Evolutionary conservation across 176 grass and related monocot genomes (phyloP).

Genomic region (Themeda triandra): DNA sequence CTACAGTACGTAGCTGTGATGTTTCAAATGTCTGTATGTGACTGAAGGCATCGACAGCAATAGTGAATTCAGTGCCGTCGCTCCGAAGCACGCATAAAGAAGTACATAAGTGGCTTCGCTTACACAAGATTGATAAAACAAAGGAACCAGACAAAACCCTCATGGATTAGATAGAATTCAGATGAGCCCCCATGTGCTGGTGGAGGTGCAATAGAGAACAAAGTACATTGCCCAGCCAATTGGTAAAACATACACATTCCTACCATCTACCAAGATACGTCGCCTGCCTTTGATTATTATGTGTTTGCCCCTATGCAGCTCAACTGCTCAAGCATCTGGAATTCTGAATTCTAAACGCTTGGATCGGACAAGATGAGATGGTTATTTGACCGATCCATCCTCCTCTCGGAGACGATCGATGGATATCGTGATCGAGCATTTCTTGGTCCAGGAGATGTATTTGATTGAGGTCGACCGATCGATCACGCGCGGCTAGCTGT

Average conservation of each 20-base stretch:
- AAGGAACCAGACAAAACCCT: background rate
- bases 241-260: background rate
- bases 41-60: background rate
- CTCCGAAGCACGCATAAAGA: background rate
- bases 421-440: background rate
- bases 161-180: background rate
- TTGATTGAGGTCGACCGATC: background rate
- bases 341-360: background rate
- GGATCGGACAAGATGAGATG: background rate
- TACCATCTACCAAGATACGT: background rate
- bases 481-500: background rate
- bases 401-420: conserved; percentile 8
- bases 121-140: background rate
- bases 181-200: background rate
- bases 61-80: background rate
- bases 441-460: conserved; percentile 1
- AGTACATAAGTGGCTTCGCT: background rate
- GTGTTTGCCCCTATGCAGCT: too few relatives aligned
- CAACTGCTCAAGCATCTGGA: background rate
- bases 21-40: background rate
- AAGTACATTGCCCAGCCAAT: conserved; percentile 3
- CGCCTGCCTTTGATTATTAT: background rate
- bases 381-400: background rate
- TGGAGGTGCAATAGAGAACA: background rate
- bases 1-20: background rate